Evolutionary conservation across 179 eudicot genomes (phyloP).

Genomic region (Nepenthes alata): DNA sequence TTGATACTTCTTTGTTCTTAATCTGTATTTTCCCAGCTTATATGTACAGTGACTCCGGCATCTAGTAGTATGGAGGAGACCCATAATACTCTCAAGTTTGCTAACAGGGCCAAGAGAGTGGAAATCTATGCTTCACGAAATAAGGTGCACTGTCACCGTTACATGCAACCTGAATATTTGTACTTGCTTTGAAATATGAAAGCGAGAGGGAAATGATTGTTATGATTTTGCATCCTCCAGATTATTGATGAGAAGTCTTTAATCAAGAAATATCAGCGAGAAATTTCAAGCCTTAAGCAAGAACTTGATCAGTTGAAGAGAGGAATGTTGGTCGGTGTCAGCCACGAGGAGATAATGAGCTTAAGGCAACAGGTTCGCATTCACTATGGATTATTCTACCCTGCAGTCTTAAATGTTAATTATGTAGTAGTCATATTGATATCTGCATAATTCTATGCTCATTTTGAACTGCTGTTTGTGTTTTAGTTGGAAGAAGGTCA

Average conservation of each 20-base stretch:
- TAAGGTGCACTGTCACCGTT: slow-evolving; percentile 32
- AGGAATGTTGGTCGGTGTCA: slow-evolving; percentile 92
- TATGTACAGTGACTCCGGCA: slow-evolving; percentile 96
- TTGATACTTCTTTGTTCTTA: not conserved
- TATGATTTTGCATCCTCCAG: slow-evolving; percentile 22
- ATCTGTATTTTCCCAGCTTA: slow-evolving; percentile 47
- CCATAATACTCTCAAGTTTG: slow-evolving; percentile 92
- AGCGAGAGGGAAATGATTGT: not conserved
- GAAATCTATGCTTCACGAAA: slow-evolving; percentile 93
- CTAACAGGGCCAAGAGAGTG: slow-evolving; percentile 96
- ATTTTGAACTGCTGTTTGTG: not conserved
- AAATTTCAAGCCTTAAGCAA: slow-evolving; percentile 69
- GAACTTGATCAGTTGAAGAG: slow-evolving; percentile 86
- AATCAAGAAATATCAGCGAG: slow-evolving; percentile 92
- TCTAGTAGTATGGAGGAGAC: slow-evolving; percentile 98
- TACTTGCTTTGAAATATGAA: not conserved
- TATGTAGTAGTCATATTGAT: not conserved
- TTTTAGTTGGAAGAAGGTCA: slow-evolving; percentile 97
- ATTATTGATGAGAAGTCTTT: slow-evolving; percentile 98
- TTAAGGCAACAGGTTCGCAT: slow-evolving; percentile 69
- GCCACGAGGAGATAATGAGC: slow-evolving; percentile 81
- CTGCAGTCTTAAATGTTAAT: not conserved
- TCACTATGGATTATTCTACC: not conserved
- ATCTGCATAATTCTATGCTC: not conserved
- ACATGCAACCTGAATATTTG: not conserved